Evolutionary conservation across 192 early-diverging fungal species (phyloP), one percentile per base, ranked within the genome.

Genomic region (Linnemannia zychae): DNA sequence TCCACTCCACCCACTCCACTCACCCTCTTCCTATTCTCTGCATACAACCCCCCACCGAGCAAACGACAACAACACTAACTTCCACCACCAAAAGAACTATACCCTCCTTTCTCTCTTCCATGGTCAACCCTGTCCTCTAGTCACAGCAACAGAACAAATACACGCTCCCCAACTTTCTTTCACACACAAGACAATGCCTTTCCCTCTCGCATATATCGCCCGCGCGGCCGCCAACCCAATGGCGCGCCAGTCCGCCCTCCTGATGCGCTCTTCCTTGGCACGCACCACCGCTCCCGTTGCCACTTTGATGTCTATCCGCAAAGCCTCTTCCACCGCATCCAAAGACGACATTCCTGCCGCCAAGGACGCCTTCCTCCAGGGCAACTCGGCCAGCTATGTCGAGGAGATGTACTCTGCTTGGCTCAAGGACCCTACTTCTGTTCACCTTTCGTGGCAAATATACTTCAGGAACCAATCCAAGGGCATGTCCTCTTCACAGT

Each of bases 321-420:
- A 73, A 13, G 77, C 83, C 7, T 85, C 78, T 28, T 67, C 83
- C 31, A 71, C 34, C 48, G 68, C 80, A 6, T 44, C 80, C 20
- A 85, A 79, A 40, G 77, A 80, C 50, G 81, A 86, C 9, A 37
- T 80, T 31, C 92, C 92, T 24, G 92, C 92, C 40, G 83, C 94
- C 24, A 93, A 91, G 80, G 95, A 96, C 78, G 93, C 88, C 60
- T 99, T 99, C 89, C 88, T 98, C 68, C 96, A 95, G 84, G 96
- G 97, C 60, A 94, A 92, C 76, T 93, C 95, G 60, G 94, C 95
- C 36, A 88, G 90, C 68, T 99, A 99, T 86, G 93, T 99, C 87
- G 97, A 98, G 82, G 95, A 97, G 67, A 99, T 99, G 97, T 99
- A 98, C 92, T 89, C 91, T 72, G 96, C 97, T 34, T 99, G 97